Conservation (phyloP, 2,329 filamentous ascomycete species). For the Colletotrichum echinochloae region DNA sequence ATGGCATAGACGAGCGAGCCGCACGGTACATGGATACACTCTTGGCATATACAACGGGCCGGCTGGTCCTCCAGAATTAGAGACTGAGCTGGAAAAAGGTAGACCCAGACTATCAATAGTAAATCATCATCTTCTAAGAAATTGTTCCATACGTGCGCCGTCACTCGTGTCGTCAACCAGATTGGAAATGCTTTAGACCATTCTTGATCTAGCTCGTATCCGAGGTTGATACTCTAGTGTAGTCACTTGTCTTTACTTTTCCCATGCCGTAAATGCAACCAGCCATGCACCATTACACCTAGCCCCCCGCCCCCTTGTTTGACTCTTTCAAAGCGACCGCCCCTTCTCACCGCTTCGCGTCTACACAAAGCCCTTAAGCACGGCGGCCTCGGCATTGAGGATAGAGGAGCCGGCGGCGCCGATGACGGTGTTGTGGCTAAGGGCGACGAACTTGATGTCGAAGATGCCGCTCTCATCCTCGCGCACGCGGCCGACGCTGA, state of each 20-base stretch:
- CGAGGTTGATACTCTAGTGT: background rate
- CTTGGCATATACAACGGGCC: constrained; percentile 12
- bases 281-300: constrained; percentile 11
- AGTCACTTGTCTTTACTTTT: constrained; percentile 14
- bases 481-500: constrained; percentile 88
- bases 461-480: constrained; percentile 91
- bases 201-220: constrained; percentile 2
- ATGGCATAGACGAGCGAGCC: constrained; percentile 4
- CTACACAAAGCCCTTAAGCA: constrained; percentile 87
- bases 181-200: background rate
- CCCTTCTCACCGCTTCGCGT: background rate
- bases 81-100: constrained; percentile 15
- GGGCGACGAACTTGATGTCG: constrained; percentile 92
- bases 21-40: constrained; percentile 5
- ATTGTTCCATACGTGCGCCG: too few species aligned
- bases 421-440: constrained; percentile 91
- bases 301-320: background rate
- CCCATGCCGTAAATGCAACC: constrained; percentile 15
- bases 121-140: background rate
- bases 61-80: constrained; percentile 12
- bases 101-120: constrained; percentile 12
- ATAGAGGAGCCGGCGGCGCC: constrained; percentile 97
- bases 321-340: background rate
- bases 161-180: background rate
- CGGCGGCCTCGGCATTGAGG: constrained; percentile 91